Percentiles rank a stretch among this genome's conserved stretches.
Conservation (phyloP, 768 basidiomycete genomes). For the Macrolepiota dolichaula region DNA sequence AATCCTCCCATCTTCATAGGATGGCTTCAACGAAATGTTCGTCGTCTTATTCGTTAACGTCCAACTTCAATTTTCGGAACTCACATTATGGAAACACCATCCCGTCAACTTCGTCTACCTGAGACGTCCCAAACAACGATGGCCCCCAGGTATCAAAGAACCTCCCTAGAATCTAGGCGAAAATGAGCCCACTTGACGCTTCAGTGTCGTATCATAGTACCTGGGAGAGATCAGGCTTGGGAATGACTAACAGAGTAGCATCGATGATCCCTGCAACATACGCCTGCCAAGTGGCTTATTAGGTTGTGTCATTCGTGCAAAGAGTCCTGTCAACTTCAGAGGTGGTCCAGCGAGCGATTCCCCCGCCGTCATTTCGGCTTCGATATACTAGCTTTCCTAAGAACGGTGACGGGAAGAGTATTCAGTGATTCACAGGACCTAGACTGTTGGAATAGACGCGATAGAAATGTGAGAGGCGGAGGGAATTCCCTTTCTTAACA, state of each 20-base stretch:
- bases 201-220: slow-evolving; percentile 28
- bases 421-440: slow-evolving; percentile 35
- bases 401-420: neutral
- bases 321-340: slow-evolving; percentile 60
- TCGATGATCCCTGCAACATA: slow-evolving; percentile 68
- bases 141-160: slow-evolving; percentile 83
- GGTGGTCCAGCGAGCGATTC: slow-evolving; percentile 68
- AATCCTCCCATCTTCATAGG: slow-evolving; percentile 73
- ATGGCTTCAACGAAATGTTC: slow-evolving; percentile 65
- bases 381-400: slow-evolving; percentile 50
- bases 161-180: slow-evolving; percentile 57
- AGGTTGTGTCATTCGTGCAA: slow-evolving; percentile 75
- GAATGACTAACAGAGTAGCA: slow-evolving; percentile 48
- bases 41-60: slow-evolving; percentile 69
- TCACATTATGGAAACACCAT: slow-evolving; percentile 60
- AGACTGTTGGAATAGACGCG: no score
- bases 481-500: no score
- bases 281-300: slow-evolving; percentile 63
- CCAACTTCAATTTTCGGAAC: slow-evolving; percentile 67
- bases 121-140: slow-evolving; percentile 15
- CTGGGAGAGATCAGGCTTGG: slow-evolving; percentile 71
- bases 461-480: no score
- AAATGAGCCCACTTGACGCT: neutral
- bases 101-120: slow-evolving; percentile 31
- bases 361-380: slow-evolving; percentile 82